A percentile compares a stretch with the other conserved stretches of the same genome.
Conservation (phyloP, 257 asterid genomes). For the Przewalskia tangutica region DNA sequence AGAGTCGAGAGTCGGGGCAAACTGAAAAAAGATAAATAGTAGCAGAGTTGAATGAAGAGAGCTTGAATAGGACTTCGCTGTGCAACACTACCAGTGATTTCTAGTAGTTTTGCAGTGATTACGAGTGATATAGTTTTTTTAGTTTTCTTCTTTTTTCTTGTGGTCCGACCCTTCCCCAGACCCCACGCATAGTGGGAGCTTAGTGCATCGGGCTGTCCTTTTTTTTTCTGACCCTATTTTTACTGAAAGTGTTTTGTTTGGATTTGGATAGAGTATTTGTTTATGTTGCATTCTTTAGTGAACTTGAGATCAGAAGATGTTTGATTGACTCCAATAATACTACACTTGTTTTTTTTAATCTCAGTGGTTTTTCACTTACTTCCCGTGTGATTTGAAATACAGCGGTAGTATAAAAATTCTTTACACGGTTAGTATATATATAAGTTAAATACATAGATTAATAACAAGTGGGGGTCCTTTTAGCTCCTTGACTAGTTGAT, state of each 20-base stretch:
- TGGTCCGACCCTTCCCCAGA: neutral
- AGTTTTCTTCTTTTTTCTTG: neutral
- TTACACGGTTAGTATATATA: neutral
- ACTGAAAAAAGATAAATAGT: neutral
- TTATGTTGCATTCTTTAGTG: neutral
- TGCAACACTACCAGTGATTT: neutral
- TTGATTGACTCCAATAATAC: neutral
- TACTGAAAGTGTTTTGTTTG: neutral
- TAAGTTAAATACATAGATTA: neutral
- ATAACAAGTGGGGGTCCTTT: neutral
- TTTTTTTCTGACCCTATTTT: neutral
- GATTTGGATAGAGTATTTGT: neutral
- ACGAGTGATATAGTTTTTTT: neutral
- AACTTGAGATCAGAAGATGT: neutral
- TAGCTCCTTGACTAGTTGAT: neutral
- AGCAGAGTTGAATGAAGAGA: neutral
- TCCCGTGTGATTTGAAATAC: neutral
- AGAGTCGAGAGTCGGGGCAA: neutral
- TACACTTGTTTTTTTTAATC: neutral
- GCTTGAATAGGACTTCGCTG: neutral
- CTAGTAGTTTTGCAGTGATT: neutral
- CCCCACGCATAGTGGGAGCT: too few species aligned
- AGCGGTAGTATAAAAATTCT: neutral
- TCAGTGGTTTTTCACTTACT: neutral
- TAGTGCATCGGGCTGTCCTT: neutral